These are phyloP conservation scores for Lentinula boryana DNA, from an alignment of 768 basidiomycete species.

Conservation along the genomic window DNA sequence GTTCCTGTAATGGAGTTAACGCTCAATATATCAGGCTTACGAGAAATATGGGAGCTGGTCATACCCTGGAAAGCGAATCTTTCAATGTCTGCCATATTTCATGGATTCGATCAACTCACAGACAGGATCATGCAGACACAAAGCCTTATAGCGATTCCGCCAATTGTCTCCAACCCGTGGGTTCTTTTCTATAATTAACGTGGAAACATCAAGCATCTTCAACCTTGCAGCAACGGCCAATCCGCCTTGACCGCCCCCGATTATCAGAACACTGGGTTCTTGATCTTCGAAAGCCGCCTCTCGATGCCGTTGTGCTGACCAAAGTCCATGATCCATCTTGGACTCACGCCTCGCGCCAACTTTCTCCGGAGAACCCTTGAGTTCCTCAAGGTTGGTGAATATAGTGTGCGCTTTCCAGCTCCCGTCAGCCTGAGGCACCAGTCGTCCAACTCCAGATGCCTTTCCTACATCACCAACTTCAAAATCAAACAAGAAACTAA, in stretches of 20 bases:
- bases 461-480: slow-evolving; percentile 40
- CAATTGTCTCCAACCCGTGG: slow-evolving; percentile 56
- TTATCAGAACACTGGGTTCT: slow-evolving; percentile 54
- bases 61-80: slow-evolving; percentile 28
- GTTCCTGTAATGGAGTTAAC: not conserved
- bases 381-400: slow-evolving; percentile 51
- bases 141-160: slow-evolving; percentile 59
- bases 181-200: slow-evolving; percentile 60
- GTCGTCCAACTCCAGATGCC: slow-evolving; percentile 46
- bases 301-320: slow-evolving; percentile 39
- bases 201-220: slow-evolving; percentile 40
- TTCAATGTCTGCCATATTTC: not conserved
- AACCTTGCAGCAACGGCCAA: slow-evolving; percentile 61
- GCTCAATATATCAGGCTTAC: slow-evolving; percentile 23
- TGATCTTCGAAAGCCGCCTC: slow-evolving; percentile 40
- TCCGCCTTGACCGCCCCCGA: slow-evolving; percentile 66
- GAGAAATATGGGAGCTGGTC: slow-evolving; percentile 59
- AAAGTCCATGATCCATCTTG: slow-evolving; percentile 45
- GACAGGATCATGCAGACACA: slow-evolving; percentile 63
- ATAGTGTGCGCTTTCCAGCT: slow-evolving; percentile 58
- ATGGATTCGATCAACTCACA: slow-evolving; percentile 31
- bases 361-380: slow-evolving; percentile 48
- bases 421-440: slow-evolving; percentile 36
- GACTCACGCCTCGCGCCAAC: slow-evolving; percentile 37
- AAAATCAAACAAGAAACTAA: slow-evolving; percentile 53